Evolutionary conservation across 163 green algal genomes (phyloP), one percentile per base, ranked within the genome.

Genomic region (Scenedesmus sp.): DNA sequence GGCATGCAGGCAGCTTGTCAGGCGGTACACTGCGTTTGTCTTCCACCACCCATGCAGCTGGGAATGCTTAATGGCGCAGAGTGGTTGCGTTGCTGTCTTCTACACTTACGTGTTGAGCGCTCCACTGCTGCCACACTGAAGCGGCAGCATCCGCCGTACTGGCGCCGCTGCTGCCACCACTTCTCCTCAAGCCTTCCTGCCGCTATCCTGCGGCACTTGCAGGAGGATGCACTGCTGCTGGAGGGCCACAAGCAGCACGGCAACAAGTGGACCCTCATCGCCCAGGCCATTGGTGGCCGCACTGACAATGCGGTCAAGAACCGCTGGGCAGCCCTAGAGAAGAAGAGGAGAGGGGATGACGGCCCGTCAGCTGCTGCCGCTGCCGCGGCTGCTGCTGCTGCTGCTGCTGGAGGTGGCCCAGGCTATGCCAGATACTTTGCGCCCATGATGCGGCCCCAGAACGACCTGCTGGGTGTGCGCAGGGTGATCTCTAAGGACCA

Each of bases 231-330:
- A 4, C 93, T 95, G 35, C 90, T 97, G 76, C 87, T 97, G 73
- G 92, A 97, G 42, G 94, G 92, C 68, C 98, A 99, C 91, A 56
- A 56, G 24, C 84, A 93, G 24, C 94, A 97, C 65, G 98, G 98
- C 87, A 99, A 99, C 95, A 96, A 96, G 65, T 99, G 98, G 98
- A 99, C 98, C 16, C 94, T 98, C 61, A 99, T 99, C 81, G 96
- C 97, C 30, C 96, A 96, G 33, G 92, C 97, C 80, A 96, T 99
- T 44, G 94, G 95, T 22, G 98, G 98, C 81, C 95, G 97, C 49
- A 99, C 98, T 22, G 98, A 99, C 94, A 99, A 99, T 87, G 98
- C 98, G 0, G 98, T 98, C 0, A 99, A 99, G 93, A 99, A 99
- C 94, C 94, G 97, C 44, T 99, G 93, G 46, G 86, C 30, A 37